Percentiles rank a stretch among this genome's conserved stretches.
phyloP scores from a whole-genome alignment of 2,329 filamentous ascomycete species.

The Zalaria obscura region DNA sequence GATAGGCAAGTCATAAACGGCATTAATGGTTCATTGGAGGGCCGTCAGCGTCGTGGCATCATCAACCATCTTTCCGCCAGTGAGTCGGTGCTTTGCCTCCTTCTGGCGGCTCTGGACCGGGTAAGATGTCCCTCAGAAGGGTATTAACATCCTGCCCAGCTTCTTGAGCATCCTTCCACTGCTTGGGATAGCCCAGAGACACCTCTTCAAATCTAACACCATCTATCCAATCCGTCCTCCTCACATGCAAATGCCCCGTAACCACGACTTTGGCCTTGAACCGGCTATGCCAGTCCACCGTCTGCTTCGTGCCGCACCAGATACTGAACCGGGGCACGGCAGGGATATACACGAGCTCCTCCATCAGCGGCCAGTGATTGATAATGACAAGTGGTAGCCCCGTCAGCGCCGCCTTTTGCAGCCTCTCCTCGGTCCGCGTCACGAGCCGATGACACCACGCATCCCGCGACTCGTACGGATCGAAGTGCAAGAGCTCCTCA shows the following conservation, averaged over 20 bases:
- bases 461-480: slow-evolving; percentile 28
- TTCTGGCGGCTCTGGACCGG: slow-evolving; percentile 22
- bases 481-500: slow-evolving; percentile 29
- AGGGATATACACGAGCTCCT: slow-evolving; percentile 29
- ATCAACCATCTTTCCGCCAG: slow-evolving; percentile 6
- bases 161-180: slow-evolving; percentile 30
- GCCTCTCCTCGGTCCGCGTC: slow-evolving; percentile 24
- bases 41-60: neutral
- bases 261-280: slow-evolving; percentile 34
- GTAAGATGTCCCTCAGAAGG: slow-evolving; percentile 30
- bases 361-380: slow-evolving; percentile 32
- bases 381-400: slow-evolving; percentile 25
- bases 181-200: slow-evolving; percentile 31
- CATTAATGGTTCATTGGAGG: too few species aligned
- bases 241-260: slow-evolving; percentile 31
- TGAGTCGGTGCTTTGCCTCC: slow-evolving; percentile 13
- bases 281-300: slow-evolving; percentile 30
- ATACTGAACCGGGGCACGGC: slow-evolving; percentile 28
- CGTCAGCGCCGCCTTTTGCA: slow-evolving; percentile 14
- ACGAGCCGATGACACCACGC: slow-evolving; percentile 31
- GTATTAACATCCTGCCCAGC: slow-evolving; percentile 30
- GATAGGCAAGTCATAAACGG: too few species aligned
- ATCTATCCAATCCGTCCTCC: slow-evolving; percentile 32
- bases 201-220: slow-evolving; percentile 32
- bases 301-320: slow-evolving; percentile 34